Base-by-base conservation (phyloP, 352 stramenopile species). In the Pseudoperonospora humuli region DNA sequence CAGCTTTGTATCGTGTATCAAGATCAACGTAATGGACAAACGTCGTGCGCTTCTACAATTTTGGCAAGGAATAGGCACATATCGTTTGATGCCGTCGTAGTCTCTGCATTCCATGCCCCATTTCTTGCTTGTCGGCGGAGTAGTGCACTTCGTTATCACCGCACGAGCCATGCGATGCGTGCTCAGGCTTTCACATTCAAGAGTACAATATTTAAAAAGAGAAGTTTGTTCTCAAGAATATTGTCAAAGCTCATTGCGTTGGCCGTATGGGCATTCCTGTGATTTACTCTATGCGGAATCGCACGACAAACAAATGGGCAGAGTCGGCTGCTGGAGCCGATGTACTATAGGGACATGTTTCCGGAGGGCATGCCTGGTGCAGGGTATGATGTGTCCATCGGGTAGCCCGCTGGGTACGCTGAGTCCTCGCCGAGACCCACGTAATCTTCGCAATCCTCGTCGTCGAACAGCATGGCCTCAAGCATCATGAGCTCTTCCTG, bases 401-500 rank as follows among this genome's bases (percentile, higher is more conserved):
- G 23, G 34, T 50, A 60, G 4, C 21, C 38, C 4, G 31, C 32
- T 7, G 35, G 13, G 38, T 43, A 58, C 7, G 18, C 7, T 19
- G 42, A 26, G 9, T 31, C 45, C 11, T 65, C 58, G 34, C 42
- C 18, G 7, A 53, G 19, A 18, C 33, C 44, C n/a, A 34, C 13
- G 41, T 39, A 57, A 14, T 33, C 49, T 4, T 66, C 54, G 23
- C 40, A 23, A 27, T 61, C 56, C 17, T 72, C 58, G 27, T 69
- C 58, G 47, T 72, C 62, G 29, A 72, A 72, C 10, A 72, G 58
- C 46, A 72, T 67, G 33, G 50, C 50, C 26, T 67, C 54, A 4
- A 72, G 62, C 54, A 72, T 72, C 58, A 59, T 66, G 17, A 69
- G 50, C 31, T 72, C 62, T 29, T 72, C 62, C 0, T 57, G 54